Evolutionary conservation across 75 land plant species (phyloP).

Genomic region (Pseudotsuga menziesii): DNA sequence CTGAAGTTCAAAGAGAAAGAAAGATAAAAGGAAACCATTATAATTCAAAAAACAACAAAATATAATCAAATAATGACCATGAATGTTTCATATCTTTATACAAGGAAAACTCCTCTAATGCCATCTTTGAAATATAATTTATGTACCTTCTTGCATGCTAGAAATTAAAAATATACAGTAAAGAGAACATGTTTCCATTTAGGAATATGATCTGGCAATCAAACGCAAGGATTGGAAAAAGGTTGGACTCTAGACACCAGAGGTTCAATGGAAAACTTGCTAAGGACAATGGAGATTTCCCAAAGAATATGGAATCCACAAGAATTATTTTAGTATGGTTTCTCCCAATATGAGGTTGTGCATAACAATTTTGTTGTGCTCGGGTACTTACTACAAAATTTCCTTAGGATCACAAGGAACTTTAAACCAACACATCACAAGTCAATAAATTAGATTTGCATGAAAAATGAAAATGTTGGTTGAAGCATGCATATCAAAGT

Average conservation of each 20-base stretch:
- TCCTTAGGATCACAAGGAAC: not conserved
- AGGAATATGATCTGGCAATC: not conserved
- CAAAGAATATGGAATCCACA: not conserved
- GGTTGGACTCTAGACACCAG: not conserved
- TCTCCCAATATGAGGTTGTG: not conserved
- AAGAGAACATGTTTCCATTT: not conserved
- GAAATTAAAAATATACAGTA: not conserved
- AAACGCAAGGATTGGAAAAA: not conserved
- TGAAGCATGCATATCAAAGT: not conserved
- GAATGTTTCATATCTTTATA: not conserved
- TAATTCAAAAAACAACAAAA: not conserved
- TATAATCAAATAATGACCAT: not conserved
- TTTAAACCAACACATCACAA: constrained; percentile 3
- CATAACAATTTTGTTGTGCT: not conserved
- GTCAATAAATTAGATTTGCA: not conserved
- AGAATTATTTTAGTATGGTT: not conserved
- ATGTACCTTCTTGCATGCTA: not conserved
- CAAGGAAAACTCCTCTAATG: not conserved
- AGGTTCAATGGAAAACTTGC: not conserved
- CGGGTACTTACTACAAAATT: not conserved
- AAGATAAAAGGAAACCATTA: not conserved
- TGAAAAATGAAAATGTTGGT: not conserved
- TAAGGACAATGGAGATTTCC: not conserved
- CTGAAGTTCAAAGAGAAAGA: constrained; percentile 30
- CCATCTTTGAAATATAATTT: not conserved